A percentile compares a stretch with the other conserved stretches of the same genome.
phyloP scores from a whole-genome alignment of 768 basidiomycete genomes.

The Mycena vitilis region DNA sequence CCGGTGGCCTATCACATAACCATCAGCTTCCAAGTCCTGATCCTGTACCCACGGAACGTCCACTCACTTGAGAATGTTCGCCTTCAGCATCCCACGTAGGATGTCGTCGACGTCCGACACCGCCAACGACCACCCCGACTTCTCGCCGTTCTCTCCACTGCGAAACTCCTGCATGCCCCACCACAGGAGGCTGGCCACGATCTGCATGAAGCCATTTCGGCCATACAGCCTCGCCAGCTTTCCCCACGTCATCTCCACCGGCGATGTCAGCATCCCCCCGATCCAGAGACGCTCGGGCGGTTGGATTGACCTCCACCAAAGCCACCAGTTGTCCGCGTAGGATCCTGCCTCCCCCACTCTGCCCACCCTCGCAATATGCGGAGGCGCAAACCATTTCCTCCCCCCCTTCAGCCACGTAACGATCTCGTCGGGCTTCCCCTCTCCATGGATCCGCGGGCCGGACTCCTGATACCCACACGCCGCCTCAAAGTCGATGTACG shows the following conservation, averaged over 20 bases:
- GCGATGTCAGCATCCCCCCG: not conserved
- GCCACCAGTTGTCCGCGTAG: slow-evolving; percentile 2
- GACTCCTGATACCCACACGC: not conserved
- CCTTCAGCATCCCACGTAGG: not conserved
- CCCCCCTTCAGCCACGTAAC: not conserved
- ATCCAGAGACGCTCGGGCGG: not conserved
- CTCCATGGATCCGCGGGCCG: not conserved
- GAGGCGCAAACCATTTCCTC: not conserved
- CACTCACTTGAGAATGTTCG: too few species aligned
- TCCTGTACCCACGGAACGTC: too few species aligned
- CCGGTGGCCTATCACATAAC: too few species aligned
- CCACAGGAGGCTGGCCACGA: not conserved
- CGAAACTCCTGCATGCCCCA: not conserved
- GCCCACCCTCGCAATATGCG: not conserved
- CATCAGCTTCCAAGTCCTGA: too few species aligned
- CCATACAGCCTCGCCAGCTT: not conserved
- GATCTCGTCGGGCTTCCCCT: not conserved
- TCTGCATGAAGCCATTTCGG: not conserved
- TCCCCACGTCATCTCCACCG: not conserved
- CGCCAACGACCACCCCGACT: not conserved
- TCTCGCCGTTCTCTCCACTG: not conserved
- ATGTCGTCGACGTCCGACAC: not conserved
- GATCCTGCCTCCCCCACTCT: not conserved
- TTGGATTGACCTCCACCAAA: not conserved
- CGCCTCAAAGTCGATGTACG: slow-evolving; percentile 5